A percentile compares a stretch with the other conserved stretches of the same genome.
Conservation (phyloP, 257 asterid genomes). For the Petunia secreta region DNA sequence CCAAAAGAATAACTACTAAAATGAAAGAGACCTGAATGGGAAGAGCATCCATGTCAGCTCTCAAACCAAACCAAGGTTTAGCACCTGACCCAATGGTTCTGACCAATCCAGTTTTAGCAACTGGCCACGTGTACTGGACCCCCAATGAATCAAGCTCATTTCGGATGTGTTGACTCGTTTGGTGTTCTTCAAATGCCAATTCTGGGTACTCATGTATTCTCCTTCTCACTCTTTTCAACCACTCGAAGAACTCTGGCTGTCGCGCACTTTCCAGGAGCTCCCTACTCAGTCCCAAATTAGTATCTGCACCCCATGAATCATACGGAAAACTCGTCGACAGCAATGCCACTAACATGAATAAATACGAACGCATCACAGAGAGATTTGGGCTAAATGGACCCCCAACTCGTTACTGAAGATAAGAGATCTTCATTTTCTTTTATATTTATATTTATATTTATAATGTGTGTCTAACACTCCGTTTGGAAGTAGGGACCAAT, state of each 20-base stretch:
- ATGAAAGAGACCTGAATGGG: conserved; percentile 67
- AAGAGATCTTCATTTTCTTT: too few relatives aligned
- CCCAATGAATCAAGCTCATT: conserved; percentile 77
- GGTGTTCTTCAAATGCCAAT: conserved; percentile 65
- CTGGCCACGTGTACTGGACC: conserved; percentile 71
- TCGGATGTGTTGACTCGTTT: conserved; percentile 75
- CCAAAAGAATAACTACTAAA: not conserved
- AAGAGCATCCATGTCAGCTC: conserved; percentile 98
- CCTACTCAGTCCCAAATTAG: conserved; percentile 30
- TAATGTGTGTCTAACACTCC: too few relatives aligned
- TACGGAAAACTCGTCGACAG: not conserved
- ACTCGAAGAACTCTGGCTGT: conserved; percentile 51
- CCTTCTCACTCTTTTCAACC: conserved; percentile 72
- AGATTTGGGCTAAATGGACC: too few relatives aligned
- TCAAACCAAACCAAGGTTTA: conserved; percentile 68
- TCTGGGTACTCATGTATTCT: conserved; percentile 84
- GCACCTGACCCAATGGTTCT: conserved; percentile 76
- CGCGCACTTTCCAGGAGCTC: conserved; percentile 64
- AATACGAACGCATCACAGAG: too few relatives aligned
- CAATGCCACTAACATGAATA: not conserved
- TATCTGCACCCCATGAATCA: conserved; percentile 35
- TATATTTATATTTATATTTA: too few relatives aligned
- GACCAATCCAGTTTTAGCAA: conserved; percentile 78
- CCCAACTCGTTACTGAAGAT: too few relatives aligned
- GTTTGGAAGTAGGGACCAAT: too few relatives aligned